Evolutionary conservation across 1,139 yeast species (phyloP), one percentile per base, ranked within the genome.

Genomic region (Hyphopichia fennica): DNA sequence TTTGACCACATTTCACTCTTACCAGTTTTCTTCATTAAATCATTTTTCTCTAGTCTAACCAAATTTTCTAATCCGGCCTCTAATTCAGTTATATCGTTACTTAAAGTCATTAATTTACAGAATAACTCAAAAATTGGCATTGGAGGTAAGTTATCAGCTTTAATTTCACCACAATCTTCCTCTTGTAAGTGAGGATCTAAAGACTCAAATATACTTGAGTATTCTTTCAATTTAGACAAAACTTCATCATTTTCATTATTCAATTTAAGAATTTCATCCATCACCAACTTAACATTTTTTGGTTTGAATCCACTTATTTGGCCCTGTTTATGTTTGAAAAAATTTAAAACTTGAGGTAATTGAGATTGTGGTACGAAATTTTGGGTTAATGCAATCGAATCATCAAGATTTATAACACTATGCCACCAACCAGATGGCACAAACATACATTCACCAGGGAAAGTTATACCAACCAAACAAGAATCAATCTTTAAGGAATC

Each of bases 381-480:
- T 50, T 88, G 95, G 0, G 97, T 90, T 53, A 89, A 65, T 0
- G 96, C 91, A 34, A 86, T 84, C 15, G 84, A 74, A 54, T 86
- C 91, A 46, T 85, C 89, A 20, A 90, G 58, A 54, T 90, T 90
- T 19, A 89, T 87, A 20, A 90, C 97, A 34, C 82, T 71, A 66
- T 90, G 97, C 97, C 97, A 90, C 97, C 97, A 90, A 1, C 96
- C 95, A 17, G 91, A 76, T 2, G 97, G 97, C 4, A 90, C 97
- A 57, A 86, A 81, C 76, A 89, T 78, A 50, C 89, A 84, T 59
- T 90, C 95, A 5, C 93, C 93, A 0, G 91, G 87, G 50, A 81
- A 81, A 0, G 95, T 85, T 11, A 89, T 69, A 1, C 88, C 95
- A 18, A 89, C 80, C 34, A 72, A 59, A 48, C 88, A 84, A 42